Evolutionary conservation across 2,329 filamentous ascomycete species (phyloP).

Genomic region (Penicillium janthinellum): DNA sequence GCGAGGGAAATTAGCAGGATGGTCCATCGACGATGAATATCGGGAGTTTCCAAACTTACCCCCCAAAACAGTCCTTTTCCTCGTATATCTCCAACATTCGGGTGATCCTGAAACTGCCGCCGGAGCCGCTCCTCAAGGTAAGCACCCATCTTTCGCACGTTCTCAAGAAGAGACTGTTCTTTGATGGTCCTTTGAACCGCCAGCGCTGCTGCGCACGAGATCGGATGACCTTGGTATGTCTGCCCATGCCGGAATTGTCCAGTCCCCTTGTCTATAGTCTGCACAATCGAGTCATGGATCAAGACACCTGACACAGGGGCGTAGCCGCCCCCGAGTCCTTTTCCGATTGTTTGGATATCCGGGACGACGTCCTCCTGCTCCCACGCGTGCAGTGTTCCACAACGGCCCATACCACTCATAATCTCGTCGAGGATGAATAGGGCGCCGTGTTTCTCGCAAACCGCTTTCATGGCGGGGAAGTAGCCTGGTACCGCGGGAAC

Average conservation of each 20-base stretch:
- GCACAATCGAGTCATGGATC: slow-evolving; percentile 52
- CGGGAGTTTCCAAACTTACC: slow-evolving; percentile 42
- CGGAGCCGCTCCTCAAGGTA: slow-evolving; percentile 47
- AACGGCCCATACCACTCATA: slow-evolving; percentile 66
- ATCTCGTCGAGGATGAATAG: slow-evolving; percentile 79
- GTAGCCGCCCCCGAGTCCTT: slow-evolving; percentile 61
- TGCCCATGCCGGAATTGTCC: slow-evolving; percentile 60
- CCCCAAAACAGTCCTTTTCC: slow-evolving; percentile 63
- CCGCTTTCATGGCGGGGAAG: slow-evolving; percentile 64
- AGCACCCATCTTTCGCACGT: slow-evolving; percentile 58
- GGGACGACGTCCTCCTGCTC: slow-evolving; percentile 60
- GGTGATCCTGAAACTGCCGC: slow-evolving; percentile 47
- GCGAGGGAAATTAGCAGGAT: not conserved
- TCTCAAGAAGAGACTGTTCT: slow-evolving; percentile 60
- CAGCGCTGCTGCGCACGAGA: slow-evolving; percentile 60
- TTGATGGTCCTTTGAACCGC: slow-evolving; percentile 63
- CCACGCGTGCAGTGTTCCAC: slow-evolving; percentile 62
- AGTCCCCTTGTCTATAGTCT: slow-evolving; percentile 51
- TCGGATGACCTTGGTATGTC: slow-evolving; percentile 62
- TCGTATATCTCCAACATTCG: slow-evolving; percentile 59
- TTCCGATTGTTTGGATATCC: slow-evolving; percentile 62
- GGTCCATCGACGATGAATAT: not conserved
- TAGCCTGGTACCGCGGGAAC: slow-evolving; percentile 69
- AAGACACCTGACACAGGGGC: slow-evolving; percentile 58
- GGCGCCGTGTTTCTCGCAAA: slow-evolving; percentile 72